phyloP scores from a whole-genome alignment of 352 stramenopile species.

The Phytophthora pini region DNA sequence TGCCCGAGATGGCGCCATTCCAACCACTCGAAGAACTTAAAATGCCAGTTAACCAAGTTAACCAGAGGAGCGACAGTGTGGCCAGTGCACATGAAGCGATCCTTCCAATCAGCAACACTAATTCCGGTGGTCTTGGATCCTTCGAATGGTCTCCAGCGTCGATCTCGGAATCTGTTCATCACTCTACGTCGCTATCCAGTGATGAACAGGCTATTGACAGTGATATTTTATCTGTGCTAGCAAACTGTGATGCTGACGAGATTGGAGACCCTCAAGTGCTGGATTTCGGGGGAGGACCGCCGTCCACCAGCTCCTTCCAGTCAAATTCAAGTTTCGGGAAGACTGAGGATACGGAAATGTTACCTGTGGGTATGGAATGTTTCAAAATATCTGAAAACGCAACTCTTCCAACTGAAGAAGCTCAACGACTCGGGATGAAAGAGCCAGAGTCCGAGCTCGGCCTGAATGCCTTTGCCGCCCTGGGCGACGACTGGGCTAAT shows the following conservation, averaged over 20 bases:
- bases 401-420: constrained; percentile 14
- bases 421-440: constrained; percentile 13
- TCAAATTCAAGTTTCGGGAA: constrained; percentile 35
- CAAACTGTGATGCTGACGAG: constrained; percentile 56
- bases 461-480: constrained; percentile 28
- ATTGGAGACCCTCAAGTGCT: constrained; percentile 30
- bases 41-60: constrained; percentile 19
- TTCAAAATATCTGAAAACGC: constrained; percentile 46
- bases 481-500: constrained; percentile 43
- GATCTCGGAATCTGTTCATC: constrained; percentile 24
- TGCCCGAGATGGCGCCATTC: constrained; percentile 43
- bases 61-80: constrained; percentile 45
- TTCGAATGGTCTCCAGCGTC: constrained; percentile 46
- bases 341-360: constrained; percentile 48
- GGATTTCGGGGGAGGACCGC: constrained; percentile 19
- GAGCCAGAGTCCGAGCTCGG: constrained; percentile 33
- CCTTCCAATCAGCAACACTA: constrained; percentile 21
- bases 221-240: constrained; percentile 77
- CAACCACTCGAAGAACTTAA: constrained; percentile 37
- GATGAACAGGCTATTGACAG: constrained; percentile 77
- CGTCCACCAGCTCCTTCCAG: constrained; percentile 36
- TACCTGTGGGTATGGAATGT: constrained; percentile 45
- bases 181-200: constrained; percentile 48
- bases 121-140: constrained; percentile 16
- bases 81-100: constrained; percentile 30